phyloP scores from a whole-genome alignment of 1,284 basidiomycete species.

The Rhodotorula sp. region DNA sequence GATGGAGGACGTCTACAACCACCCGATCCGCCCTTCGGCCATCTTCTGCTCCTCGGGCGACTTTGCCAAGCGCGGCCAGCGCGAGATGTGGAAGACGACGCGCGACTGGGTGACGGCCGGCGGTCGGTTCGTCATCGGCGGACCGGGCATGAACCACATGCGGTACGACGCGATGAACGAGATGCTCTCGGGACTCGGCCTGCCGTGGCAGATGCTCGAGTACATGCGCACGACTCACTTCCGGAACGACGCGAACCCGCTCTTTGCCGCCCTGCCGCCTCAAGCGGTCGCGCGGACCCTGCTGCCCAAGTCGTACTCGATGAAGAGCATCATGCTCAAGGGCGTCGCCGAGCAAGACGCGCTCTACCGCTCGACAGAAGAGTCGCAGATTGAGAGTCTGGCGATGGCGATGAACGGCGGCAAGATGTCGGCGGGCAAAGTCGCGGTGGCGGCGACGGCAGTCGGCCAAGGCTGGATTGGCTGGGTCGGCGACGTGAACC shows the following conservation, averaged over 20 bases:
- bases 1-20: not conserved
- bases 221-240: slow-evolving; percentile 14
- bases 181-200: slow-evolving; percentile 1
- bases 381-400: not conserved
- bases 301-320: slow-evolving; percentile 1
- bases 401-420: not conserved
- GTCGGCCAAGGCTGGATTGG: slow-evolving; percentile 8
- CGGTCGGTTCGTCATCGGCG: slow-evolving; percentile 8
- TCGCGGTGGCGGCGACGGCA: slow-evolving; percentile 3
- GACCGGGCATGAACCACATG: not conserved
- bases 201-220: not conserved
- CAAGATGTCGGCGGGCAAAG: not conserved
- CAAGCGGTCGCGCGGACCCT: not conserved
- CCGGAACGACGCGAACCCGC: slow-evolving; percentile 7
- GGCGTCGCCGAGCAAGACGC: not conserved
- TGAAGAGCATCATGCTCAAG: slow-evolving; percentile 3
- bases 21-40: not conserved
- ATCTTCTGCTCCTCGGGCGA: slow-evolving; percentile 3
- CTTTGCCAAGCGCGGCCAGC: not conserved
- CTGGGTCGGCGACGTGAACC: slow-evolving; percentile 15
- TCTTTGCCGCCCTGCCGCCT: not conserved
- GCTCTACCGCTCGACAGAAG: not conserved
- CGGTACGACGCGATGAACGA: not conserved
- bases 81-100: not conserved
- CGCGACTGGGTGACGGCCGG: not conserved